A percentile compares a stretch with the other conserved stretches of the same genome.
Evolutionary conservation across 1,284 basidiomycete genomes (phyloP).

Genomic region (Cronartium ribicola): DNA sequence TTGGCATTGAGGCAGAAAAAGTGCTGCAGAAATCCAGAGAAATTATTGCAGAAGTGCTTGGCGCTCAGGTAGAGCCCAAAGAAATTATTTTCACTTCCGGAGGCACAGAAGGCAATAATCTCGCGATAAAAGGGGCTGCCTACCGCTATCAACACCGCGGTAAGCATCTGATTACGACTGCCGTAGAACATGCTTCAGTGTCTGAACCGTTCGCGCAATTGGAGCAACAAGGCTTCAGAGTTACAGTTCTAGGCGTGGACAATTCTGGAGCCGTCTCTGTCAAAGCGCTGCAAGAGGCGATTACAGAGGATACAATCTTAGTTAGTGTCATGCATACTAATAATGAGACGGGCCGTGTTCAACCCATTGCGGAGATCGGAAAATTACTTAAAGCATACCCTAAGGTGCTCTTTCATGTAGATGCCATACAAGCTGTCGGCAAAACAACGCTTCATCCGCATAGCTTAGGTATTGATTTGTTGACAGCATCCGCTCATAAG

Average conservation of each 20-base stretch:
- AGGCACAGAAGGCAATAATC: conserved; percentile 97
- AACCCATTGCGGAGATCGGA: conserved; percentile 94
- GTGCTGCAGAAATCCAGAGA: conserved; percentile 87
- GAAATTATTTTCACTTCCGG: conserved; percentile 98
- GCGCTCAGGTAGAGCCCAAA: conserved; percentile 88
- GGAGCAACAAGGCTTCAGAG: conserved; percentile 92
- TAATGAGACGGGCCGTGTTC: conserved; percentile 98
- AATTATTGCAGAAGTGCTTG: conserved; percentile 85
- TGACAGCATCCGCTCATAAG: conserved; percentile 97
- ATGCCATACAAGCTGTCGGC: conserved; percentile 92
- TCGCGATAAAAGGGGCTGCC: conserved; percentile 95
- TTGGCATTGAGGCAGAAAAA: conserved; percentile 97
- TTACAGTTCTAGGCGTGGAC: conserved; percentile 98
- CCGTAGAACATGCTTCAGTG: conserved; percentile 93
- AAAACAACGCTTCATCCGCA: conserved; percentile 86
- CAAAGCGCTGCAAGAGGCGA: conserved; percentile 69
- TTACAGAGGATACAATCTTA: conserved; percentile 76
- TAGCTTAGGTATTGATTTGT: conserved; percentile 87
- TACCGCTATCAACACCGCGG: conserved; percentile 76
- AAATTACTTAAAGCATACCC: conserved; percentile 63
- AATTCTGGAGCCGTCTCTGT: too few species aligned
- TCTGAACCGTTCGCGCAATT: conserved; percentile 95
- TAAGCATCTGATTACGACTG: conserved; percentile 60
- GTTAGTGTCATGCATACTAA: conserved; percentile 98
- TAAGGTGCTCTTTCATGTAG: conserved; percentile 88